Percentiles rank a stretch among this genome's conserved stretches.
These are phyloP conservation scores for Williopsis jadinii DNA, from an alignment of 1,139 yeast species.

Conservation along the genomic window DNA sequence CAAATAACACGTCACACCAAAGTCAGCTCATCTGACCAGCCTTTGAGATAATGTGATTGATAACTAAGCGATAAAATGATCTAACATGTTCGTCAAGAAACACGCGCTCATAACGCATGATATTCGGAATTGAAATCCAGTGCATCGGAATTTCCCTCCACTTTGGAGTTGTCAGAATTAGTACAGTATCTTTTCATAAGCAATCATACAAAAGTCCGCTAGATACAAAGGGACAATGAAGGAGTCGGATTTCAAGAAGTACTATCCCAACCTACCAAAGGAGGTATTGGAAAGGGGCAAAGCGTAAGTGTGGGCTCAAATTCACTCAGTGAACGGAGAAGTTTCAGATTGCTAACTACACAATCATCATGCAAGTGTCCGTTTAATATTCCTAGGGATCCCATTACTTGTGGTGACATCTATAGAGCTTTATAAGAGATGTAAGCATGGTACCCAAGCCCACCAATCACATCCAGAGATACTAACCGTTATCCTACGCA, in stretches of 20 bases:
- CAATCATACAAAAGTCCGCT: too few species aligned
- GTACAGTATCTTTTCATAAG: too few species aligned
- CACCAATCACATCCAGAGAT: background rate
- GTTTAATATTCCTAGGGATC: constrained; percentile 34
- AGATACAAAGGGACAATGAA: constrained; percentile 31
- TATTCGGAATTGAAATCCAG: too few species aligned
- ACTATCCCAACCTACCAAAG: constrained; percentile 16
- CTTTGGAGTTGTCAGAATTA: too few species aligned
- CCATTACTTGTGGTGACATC: constrained; percentile 34
- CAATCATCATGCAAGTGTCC: constrained; percentile 18
- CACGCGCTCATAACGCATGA: too few species aligned
- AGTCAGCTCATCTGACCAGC: too few species aligned
- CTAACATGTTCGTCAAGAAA: too few species aligned
- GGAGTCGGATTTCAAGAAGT: constrained; percentile 13
- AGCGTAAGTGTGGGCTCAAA: constrained; percentile 9
- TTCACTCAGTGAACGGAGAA: too few species aligned
- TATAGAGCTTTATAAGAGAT: constrained; percentile 28
- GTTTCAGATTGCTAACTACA: background rate
- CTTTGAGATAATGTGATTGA: too few species aligned
- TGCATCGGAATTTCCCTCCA: too few species aligned
- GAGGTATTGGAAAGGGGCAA: constrained; percentile 16
- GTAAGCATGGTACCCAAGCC: constrained; percentile 16
- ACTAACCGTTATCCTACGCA: background rate
- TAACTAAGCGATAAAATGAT: too few species aligned
- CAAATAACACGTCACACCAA: too few species aligned